Conservation (phyloP, 2,329 filamentous ascomycete genomes). For the Cladosporium sp. region DNA sequence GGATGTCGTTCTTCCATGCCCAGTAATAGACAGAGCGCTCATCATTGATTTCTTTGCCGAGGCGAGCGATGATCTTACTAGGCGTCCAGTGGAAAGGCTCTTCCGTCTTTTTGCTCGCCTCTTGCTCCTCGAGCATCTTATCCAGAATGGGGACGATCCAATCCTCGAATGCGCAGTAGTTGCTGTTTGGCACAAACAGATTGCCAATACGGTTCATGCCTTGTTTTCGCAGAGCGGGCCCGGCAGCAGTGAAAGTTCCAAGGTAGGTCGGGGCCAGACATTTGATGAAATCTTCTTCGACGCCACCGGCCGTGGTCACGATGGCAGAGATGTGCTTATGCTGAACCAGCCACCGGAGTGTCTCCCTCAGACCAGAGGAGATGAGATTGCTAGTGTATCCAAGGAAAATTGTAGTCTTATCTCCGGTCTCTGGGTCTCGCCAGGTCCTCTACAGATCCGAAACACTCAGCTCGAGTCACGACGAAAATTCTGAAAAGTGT, state of each 20-base stretch:
- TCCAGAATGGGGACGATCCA: constrained; percentile 97
- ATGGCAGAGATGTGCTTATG: constrained; percentile 90
- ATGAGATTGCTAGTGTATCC: constrained; percentile 98
- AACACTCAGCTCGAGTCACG: neutral
- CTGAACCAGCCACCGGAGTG: constrained; percentile 86
- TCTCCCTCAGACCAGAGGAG: constrained; percentile 88
- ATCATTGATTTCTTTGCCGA: constrained; percentile 92
- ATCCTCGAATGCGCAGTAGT: constrained; percentile 97
- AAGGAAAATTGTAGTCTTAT: constrained; percentile 88
- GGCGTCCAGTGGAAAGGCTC: constrained; percentile 86
- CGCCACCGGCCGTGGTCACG: constrained; percentile 90
- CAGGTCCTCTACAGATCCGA: constrained; percentile 56
- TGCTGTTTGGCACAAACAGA: constrained; percentile 90
- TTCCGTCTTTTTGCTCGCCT: constrained; percentile 60
- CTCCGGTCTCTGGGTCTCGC: constrained; percentile 72
- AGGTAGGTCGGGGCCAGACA: constrained; percentile 93
- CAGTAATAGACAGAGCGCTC: constrained; percentile 92
- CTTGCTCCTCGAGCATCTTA: constrained; percentile 88
- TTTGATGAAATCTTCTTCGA: constrained; percentile 99
- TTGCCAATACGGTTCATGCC: constrained; percentile 97
- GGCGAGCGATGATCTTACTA: constrained; percentile 80
- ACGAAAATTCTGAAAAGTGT: neutral
- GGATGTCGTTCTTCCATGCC: constrained; percentile 95
- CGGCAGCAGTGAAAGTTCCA: constrained; percentile 74
- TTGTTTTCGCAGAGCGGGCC: constrained; percentile 72